A percentile compares a stretch with the other conserved stretches of the same genome.
Evolutionary conservation across 2,329 filamentous ascomycete species (phyloP).

Genomic region (Botrytis porri): DNA sequence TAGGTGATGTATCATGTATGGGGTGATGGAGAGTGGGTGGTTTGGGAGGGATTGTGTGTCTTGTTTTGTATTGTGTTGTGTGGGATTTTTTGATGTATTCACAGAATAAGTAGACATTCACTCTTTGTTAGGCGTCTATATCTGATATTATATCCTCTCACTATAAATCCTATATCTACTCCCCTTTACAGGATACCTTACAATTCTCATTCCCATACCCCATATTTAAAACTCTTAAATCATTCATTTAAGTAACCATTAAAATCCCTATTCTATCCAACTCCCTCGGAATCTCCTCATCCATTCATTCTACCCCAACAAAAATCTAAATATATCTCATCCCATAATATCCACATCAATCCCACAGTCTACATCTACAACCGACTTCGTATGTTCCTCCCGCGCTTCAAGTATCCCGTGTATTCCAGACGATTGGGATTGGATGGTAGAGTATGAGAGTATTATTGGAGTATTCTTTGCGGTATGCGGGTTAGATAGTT

Average conservation of each 20-base stretch:
- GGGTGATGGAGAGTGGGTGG: not conserved
- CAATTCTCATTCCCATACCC: not conserved
- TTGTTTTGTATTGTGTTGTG: not conserved
- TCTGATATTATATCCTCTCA: not conserved
- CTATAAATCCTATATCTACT: not conserved
- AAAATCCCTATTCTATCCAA: too few relatives aligned
- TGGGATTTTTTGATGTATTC: not conserved
- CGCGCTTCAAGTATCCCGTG: not conserved
- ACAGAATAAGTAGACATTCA: not conserved
- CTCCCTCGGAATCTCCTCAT: too few relatives aligned
- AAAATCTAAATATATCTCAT: not conserved
- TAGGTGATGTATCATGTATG: not conserved
- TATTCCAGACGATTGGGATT: not conserved
- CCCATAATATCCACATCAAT: not conserved
- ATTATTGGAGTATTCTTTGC: not conserved
- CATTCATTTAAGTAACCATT: rapidly evolving
- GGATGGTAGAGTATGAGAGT: not conserved
- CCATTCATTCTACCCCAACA: not conserved
- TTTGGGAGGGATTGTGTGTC: not conserved
- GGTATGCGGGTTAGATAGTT: not conserved
- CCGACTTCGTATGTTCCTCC: not conserved
- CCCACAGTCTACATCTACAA: not conserved
- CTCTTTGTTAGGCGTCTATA: not conserved
- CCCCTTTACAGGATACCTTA: not conserved
- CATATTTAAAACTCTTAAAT: not conserved